Evolutionary conservation across 1,284 basidiomycete species (phyloP).

Genomic region (Cutaneotrichosporon cavernicola): DNA sequence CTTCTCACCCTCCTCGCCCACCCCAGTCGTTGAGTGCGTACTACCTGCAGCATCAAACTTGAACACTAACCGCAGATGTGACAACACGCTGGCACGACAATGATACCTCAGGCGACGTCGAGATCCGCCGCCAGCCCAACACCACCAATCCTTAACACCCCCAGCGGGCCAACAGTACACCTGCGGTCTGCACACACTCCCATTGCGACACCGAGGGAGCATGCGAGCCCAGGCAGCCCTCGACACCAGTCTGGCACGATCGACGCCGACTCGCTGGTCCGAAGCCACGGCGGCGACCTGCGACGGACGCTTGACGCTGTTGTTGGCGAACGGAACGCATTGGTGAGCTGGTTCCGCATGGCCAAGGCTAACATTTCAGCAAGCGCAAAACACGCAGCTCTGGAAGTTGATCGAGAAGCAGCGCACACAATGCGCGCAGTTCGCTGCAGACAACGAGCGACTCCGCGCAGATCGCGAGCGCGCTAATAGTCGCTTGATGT

Average conservation of each 20-base stretch:
- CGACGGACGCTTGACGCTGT: conserved; percentile 69
- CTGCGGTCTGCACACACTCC: conserved; percentile 9
- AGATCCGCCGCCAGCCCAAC: conserved; percentile 5
- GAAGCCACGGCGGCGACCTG: conserved; percentile 46
- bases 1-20: not conserved
- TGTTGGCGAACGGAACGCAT: conserved; percentile 70
- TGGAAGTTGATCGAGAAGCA: conserved; percentile 93
- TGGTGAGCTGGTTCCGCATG: conserved; percentile 46
- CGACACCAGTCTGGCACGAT: conserved; percentile 30
- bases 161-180: conserved; percentile 15
- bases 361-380: conserved; percentile 37
- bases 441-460: conserved; percentile 60
- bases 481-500: conserved; percentile 37
- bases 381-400: conserved; percentile 77
- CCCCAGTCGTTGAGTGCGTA: conserved; percentile 7
- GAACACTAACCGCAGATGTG: conserved; percentile 10
- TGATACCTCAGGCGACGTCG: conserved; percentile 9
- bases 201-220: conserved; percentile 16
- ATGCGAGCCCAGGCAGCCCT: conserved; percentile 29
- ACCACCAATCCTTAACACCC: conserved; percentile 19
- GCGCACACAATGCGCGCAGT: conserved; percentile 40
- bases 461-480: conserved; percentile 73
- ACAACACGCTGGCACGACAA: conserved; percentile 12
- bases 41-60: not conserved
- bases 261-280: conserved; percentile 38